Evolutionary conservation across 768 basidiomycete species (phyloP).

Genomic region (Rhodosporidiobolus sp.): DNA sequence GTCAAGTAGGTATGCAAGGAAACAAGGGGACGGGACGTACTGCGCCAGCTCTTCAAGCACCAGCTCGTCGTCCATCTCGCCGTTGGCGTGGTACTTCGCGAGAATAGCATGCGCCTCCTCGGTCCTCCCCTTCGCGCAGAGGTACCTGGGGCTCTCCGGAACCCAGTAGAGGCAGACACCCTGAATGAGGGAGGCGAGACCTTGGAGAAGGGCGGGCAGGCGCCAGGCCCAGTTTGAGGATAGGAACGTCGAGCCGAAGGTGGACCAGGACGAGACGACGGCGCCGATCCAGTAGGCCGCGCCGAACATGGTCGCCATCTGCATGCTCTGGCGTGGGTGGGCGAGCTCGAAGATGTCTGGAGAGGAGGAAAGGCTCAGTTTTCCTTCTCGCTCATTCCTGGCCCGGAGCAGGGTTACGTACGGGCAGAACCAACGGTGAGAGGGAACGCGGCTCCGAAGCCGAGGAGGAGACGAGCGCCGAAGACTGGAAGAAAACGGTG

Average conservation of each 20-base stretch:
- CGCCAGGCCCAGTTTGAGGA: constrained; percentile 15
- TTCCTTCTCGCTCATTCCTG: too few relatives aligned
- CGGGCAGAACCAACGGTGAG: constrained; percentile 1
- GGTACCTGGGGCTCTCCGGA: constrained; percentile 37
- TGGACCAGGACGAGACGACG: constrained; percentile 6
- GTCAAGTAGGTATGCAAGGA: too few relatives aligned
- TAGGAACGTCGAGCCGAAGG: constrained; percentile 21
- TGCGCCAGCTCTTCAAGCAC: constrained; percentile 16
- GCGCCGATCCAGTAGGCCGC: constrained; percentile 9
- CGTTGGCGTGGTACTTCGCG: constrained; percentile 23
- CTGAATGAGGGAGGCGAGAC: constrained; percentile 14
- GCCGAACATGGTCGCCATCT: constrained; percentile 10
- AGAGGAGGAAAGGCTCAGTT: neutral
- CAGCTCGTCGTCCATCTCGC: constrained; percentile 15
- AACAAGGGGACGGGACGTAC: neutral
- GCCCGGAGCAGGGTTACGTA: neutral
- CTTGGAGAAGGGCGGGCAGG: constrained; percentile 13
- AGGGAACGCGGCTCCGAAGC: constrained; percentile 2
- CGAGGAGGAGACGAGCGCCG: constrained; percentile 14
- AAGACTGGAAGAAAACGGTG: constrained; percentile 18
- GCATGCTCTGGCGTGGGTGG: constrained; percentile 11
- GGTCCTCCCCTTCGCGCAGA: constrained; percentile 12
- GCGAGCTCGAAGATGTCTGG: constrained; percentile 25
- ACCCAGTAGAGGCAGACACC: neutral
- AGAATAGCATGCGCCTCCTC: constrained; percentile 26